Conservation (phyloP, 2,329 filamentous ascomycete genomes). For the Phyllosticta paracitricarpa region DNA sequence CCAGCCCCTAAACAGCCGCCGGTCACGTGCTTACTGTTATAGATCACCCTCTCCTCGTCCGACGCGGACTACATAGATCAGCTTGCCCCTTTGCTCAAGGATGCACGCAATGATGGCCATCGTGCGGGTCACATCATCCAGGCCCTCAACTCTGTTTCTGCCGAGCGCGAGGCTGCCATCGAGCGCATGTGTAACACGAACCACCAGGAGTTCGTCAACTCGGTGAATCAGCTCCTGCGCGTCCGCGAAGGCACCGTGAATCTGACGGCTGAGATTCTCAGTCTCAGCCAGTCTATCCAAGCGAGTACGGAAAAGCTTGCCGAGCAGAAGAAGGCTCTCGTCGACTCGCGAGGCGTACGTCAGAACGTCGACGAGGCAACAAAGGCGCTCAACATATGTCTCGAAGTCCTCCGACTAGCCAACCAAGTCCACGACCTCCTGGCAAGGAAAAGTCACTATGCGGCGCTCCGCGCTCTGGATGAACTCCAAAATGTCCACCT, state of each 20-base stretch:
- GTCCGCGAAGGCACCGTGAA: slow-evolving; percentile 85
- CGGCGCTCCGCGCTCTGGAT: slow-evolving; percentile 83
- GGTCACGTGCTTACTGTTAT: slow-evolving; percentile 12
- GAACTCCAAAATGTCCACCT: slow-evolving; percentile 95
- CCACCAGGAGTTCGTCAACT: slow-evolving; percentile 91
- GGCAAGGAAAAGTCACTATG: slow-evolving; percentile 89
- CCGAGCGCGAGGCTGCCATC: slow-evolving; percentile 81
- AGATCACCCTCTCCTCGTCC: slow-evolving; percentile 89
- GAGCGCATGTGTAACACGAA: slow-evolving; percentile 91
- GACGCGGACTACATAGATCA: slow-evolving; percentile 94
- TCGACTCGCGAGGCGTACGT: slow-evolving; percentile 82
- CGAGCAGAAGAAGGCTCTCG: slow-evolving; percentile 85
- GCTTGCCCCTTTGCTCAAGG: slow-evolving; percentile 85
- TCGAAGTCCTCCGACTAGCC: slow-evolving; percentile 83
- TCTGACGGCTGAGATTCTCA: slow-evolving; percentile 81
- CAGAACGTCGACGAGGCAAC: slow-evolving; percentile 94
- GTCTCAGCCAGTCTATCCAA: slow-evolving; percentile 90
- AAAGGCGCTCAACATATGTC: slow-evolving; percentile 76
- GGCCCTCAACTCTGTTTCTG: slow-evolving; percentile 70
- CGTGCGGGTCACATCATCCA: slow-evolving; percentile 65
- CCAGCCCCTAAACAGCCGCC: slow-evolving; percentile 6
- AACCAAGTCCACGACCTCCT: slow-evolving; percentile 92
- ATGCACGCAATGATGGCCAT: slow-evolving; percentile 63
- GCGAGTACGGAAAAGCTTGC: slow-evolving; percentile 88
- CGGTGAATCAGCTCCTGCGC: slow-evolving; percentile 85